phyloP scores from a whole-genome alignment of 148 eudicot species.

The Chenopodium berlandieri region DNA sequence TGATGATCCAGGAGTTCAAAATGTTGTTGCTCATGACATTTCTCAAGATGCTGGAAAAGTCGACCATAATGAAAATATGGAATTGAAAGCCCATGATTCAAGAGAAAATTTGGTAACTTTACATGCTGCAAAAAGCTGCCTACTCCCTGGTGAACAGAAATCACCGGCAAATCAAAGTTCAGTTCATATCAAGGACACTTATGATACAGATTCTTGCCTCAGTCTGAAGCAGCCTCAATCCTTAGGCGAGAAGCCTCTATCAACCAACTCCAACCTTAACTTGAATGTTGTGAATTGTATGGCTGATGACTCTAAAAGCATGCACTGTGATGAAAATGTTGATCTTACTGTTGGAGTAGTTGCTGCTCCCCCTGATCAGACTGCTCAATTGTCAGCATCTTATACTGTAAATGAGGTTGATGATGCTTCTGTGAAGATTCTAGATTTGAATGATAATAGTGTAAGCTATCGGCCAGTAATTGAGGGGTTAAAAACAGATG shows the following conservation, averaged over 20 bases:
- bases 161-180: background rate
- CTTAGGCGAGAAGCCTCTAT: constrained; percentile 10
- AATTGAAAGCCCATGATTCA: constrained; percentile 13
- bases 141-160: constrained; percentile 14
- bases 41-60: constrained; percentile 14
- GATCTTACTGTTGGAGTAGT: background rate
- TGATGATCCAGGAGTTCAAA: constrained; percentile 27
- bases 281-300: constrained; percentile 5
- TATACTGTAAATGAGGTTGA: constrained; percentile 12
- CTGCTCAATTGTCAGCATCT: background rate
- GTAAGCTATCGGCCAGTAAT: background rate
- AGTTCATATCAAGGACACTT: constrained; percentile 5
- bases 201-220: background rate
- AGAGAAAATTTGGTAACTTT: constrained; percentile 12
- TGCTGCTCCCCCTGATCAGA: constrained; percentile 2
- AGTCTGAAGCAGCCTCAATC: background rate
- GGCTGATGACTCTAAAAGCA: constrained; percentile 21
- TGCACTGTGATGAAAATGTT: background rate
- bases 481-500: background rate
- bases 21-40: constrained; percentile 15
- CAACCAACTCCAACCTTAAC: constrained; percentile 11
- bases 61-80: background rate
- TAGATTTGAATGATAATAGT: constrained; percentile 2
- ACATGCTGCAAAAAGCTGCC: background rate
- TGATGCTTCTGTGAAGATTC: constrained; percentile 12